These are phyloP conservation scores for Leptographium galeiforme DNA, from an alignment of 2,329 filamentous ascomycete species.

Conservation along the genomic window DNA sequence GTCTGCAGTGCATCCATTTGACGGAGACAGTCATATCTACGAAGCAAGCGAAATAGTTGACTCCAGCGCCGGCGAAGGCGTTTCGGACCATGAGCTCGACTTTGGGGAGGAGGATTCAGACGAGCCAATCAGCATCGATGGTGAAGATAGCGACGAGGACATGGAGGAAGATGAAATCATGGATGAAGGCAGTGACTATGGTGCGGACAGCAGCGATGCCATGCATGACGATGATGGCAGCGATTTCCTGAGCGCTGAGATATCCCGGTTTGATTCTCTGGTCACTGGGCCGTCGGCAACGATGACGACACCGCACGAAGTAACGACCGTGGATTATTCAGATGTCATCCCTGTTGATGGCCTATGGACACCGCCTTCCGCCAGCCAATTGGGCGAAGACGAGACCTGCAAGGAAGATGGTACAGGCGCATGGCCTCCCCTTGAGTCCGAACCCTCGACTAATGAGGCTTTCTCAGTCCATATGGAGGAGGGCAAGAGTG, in stretches of 20 bases:
- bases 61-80: too few relatives aligned
- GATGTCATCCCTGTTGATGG: background rate
- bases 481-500: background rate
- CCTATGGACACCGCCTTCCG: background rate
- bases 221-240: background rate
- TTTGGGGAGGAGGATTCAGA: background rate
- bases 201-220: background rate
- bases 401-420: background rate
- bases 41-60: background rate
- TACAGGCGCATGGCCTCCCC: background rate
- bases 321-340: background rate
- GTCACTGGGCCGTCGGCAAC: background rate
- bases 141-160: background rate
- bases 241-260: background rate
- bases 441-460: too few relatives aligned
- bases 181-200: background rate
- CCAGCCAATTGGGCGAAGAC: background rate
- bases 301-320: background rate
- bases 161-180: background rate
- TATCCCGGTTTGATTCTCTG: background rate
- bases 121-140: background rate
- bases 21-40: background rate
- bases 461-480: too few relatives aligned
- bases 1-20: background rate
- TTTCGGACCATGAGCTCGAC: background rate